Conservation (phyloP, 2,329 filamentous ascomycete genomes). For the Tricladium varicosporioides region DNA sequence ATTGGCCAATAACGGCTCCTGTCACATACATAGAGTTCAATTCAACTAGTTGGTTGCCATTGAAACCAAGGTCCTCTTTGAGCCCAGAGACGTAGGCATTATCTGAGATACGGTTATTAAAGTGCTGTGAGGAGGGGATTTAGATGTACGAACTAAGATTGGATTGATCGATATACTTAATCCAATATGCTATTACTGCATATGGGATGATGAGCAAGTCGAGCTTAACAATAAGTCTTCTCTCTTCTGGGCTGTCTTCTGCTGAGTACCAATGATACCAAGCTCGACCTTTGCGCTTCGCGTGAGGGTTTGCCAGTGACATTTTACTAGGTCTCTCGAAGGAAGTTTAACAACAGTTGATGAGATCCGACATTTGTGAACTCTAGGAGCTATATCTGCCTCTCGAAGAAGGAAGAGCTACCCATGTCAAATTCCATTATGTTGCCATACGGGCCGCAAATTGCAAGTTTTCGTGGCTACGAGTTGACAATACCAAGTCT, state of each 20-base stretch:
- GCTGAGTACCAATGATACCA: conserved; percentile 46
- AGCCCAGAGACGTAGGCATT: conserved; percentile 33
- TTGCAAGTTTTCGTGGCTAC: no score
- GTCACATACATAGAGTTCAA: conserved; percentile 28
- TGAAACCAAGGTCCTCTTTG: conserved; percentile 43
- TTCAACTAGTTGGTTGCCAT: conserved; percentile 48
- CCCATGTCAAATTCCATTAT: no score
- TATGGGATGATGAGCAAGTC: conserved; percentile 56
- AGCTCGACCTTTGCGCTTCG: conserved; percentile 22
- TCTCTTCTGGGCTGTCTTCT: conserved; percentile 48
- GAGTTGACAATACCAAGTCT: no score
- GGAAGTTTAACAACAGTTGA: no score
- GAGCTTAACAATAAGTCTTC: conserved; percentile 52
- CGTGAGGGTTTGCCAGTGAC: background rate
- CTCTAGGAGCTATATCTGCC: no score
- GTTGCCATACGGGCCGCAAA: no score
- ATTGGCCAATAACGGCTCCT: conserved; percentile 27
- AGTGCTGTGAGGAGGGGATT: background rate
- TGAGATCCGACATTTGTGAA: no score
- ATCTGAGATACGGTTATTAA: conserved; percentile 1
- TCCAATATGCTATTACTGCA: conserved; percentile 54
- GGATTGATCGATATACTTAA: conserved; percentile 32
- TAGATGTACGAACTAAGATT: conserved; percentile 23
- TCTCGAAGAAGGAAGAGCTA: no score
- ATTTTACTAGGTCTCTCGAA: no score